Percentiles rank a stretch among this genome's conserved stretches.
These are phyloP conservation scores for Ganoderma lingzhi DNA, from an alignment of 1,284 basidiomycete genomes.

Conservation along the genomic window DNA sequence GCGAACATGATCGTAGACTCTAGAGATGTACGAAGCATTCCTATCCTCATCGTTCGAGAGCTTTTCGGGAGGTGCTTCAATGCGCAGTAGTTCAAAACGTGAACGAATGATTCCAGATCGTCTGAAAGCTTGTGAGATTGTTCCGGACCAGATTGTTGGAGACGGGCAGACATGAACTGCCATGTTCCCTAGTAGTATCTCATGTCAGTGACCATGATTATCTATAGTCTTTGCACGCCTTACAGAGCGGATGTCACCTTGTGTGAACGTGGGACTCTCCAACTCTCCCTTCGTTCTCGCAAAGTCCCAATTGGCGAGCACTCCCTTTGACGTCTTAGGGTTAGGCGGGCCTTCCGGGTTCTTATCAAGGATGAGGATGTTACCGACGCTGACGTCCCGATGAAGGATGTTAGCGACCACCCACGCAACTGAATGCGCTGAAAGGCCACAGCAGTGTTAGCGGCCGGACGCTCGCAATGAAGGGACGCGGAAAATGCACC, in stretches of 20 bases:
- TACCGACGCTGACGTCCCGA: slow-evolving; percentile 21
- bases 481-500: not conserved
- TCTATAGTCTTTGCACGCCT: not conserved
- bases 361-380: slow-evolving; percentile 14
- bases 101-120: slow-evolving; percentile 20
- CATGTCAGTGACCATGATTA: not conserved
- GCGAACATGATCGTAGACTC: not conserved
- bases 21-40: not conserved
- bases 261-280: not conserved
- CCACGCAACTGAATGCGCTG: slow-evolving; percentile 19
- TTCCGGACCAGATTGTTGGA: not conserved
- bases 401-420: slow-evolving; percentile 14
- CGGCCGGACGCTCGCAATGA: not conserved
- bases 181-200: slow-evolving; percentile 16
- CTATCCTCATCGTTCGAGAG: not conserved
- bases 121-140: slow-evolving; percentile 16
- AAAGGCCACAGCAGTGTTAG: not conserved
- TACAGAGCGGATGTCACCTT: not conserved
- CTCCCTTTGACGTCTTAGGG: not conserved
- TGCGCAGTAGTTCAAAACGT: slow-evolving; percentile 14
- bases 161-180: slow-evolving; percentile 19
- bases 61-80: slow-evolving; percentile 9
- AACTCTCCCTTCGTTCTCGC: slow-evolving; percentile 5
- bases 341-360: not conserved
- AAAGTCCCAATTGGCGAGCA: slow-evolving; percentile 22